Evolutionary conservation across 768 basidiomycete genomes (phyloP).

Genomic region (Lactarius vividus): DNA sequence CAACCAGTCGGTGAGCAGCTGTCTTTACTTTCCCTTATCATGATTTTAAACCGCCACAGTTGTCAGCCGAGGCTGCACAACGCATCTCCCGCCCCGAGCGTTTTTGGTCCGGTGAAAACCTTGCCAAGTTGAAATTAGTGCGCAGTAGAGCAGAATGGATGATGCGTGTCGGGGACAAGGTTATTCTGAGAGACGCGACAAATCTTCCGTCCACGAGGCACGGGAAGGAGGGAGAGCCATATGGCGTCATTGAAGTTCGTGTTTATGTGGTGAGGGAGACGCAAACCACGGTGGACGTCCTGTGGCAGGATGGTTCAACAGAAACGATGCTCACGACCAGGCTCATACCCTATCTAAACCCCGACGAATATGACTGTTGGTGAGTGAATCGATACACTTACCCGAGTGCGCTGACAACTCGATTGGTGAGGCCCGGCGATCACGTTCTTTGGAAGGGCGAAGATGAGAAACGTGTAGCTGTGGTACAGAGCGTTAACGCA

Average conservation of each 20-base stretch:
- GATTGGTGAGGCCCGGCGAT: constrained; percentile 77
- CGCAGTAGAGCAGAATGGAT: constrained; percentile 58
- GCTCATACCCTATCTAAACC: constrained; percentile 78
- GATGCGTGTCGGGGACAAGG: constrained; percentile 72
- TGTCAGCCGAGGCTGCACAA: constrained; percentile 56
- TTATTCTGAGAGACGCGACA: constrained; percentile 51
- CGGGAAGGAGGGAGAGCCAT: constrained; percentile 46
- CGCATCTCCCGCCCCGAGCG: constrained; percentile 61
- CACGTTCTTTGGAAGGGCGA: constrained; percentile 83
- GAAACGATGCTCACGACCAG: constrained; percentile 61
- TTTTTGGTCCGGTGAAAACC: constrained; percentile 70
- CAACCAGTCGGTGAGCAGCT: constrained; percentile 68
- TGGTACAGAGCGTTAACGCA: constrained; percentile 78
- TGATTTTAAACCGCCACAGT: constrained; percentile 40
- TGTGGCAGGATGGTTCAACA: constrained; percentile 85
- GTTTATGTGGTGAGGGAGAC: constrained; percentile 69
- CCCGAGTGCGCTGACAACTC: neutral
- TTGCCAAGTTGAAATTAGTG: constrained; percentile 62
- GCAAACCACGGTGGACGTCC: constrained; percentile 60
- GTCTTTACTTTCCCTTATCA: neutral
- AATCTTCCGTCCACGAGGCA: constrained; percentile 59
- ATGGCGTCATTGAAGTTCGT: constrained; percentile 49
- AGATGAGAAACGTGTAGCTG: constrained; percentile 58
- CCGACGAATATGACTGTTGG: constrained; percentile 94
- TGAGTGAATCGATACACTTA: constrained; percentile 36